Conservation (phyloP, 2,329 filamentous ascomycete species). For the Colletotrichum lindemuthianum region DNA sequence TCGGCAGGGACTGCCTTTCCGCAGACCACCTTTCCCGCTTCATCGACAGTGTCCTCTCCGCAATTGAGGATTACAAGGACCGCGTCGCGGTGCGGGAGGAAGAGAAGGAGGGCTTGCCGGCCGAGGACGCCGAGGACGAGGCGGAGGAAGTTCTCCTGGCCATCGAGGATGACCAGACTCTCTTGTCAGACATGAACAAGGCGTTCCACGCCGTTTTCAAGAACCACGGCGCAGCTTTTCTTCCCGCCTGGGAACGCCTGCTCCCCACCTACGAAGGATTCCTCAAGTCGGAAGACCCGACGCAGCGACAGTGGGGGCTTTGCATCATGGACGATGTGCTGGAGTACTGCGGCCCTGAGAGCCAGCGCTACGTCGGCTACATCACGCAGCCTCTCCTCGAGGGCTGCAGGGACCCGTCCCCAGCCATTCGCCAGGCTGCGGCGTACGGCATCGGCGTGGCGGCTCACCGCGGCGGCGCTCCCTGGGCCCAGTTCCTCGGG, state of each 20-base stretch:
- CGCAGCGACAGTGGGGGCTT: slow-evolving; percentile 97
- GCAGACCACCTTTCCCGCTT: slow-evolving; percentile 85
- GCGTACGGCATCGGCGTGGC: slow-evolving; percentile 96
- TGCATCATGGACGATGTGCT: slow-evolving; percentile 99
- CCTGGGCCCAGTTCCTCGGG: slow-evolving; percentile 89
- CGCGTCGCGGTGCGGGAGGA: slow-evolving; percentile 86
- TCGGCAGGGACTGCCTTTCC: slow-evolving; percentile 85
- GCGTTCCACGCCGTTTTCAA: slow-evolving; percentile 99
- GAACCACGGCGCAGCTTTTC: slow-evolving; percentile 86
- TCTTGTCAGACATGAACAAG: slow-evolving; percentile 99
- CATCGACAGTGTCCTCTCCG: slow-evolving; percentile 84
- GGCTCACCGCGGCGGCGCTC: slow-evolving; percentile 87
- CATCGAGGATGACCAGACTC: slow-evolving; percentile 95
- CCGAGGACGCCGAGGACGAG: slow-evolving; percentile 90
- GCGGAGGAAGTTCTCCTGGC: slow-evolving; percentile 88
- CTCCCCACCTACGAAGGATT: slow-evolving; percentile 88
- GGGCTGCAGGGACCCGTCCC: slow-evolving; percentile 85
- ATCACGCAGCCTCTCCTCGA: slow-evolving; percentile 88
- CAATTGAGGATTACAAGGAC: slow-evolving; percentile 91
- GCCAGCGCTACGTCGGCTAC: slow-evolving; percentile 84
- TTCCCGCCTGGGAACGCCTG: slow-evolving; percentile 87
- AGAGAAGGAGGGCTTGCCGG: slow-evolving; percentile 76
- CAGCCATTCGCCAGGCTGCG: slow-evolving; percentile 94
- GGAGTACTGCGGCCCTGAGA: slow-evolving; percentile 93
- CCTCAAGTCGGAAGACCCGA: slow-evolving; percentile 82